Evolutionary conservation across 306 rosid species (phyloP).

Genomic region (Astragalus glycyphyllos): DNA sequence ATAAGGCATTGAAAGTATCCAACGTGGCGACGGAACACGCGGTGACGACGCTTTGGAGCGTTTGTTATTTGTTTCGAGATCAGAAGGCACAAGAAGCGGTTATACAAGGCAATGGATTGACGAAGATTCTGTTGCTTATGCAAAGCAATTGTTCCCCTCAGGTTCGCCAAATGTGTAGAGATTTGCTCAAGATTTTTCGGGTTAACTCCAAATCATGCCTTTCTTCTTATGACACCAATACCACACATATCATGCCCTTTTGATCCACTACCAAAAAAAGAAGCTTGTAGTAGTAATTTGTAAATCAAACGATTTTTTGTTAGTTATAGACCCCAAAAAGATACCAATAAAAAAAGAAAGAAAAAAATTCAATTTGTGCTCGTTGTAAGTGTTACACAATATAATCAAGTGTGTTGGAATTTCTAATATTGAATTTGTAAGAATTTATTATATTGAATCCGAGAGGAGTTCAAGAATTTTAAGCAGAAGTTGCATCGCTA

Average conservation of each 20-base stretch:
- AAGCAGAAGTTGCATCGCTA: not conserved
- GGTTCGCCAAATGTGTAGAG: constrained; percentile 75
- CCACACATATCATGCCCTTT: constrained; percentile 90
- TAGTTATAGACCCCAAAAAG: constrained; percentile 35
- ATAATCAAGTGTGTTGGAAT: not conserved
- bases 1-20: constrained; percentile 69
- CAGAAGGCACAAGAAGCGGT: constrained; percentile 66
- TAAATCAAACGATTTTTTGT: constrained; percentile 62
- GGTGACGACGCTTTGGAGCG: constrained; percentile 80
- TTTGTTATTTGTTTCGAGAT: constrained; percentile 70
- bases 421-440: not conserved
- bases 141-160: constrained; percentile 79
- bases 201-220: constrained; percentile 64
- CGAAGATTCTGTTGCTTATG: constrained; percentile 76
- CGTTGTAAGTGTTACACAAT: too few relatives aligned
- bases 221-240: constrained; percentile 70
- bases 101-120: constrained; percentile 64
- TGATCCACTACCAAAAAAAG: constrained; percentile 15
- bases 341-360: not conserved
- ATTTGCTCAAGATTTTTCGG: constrained; percentile 77
- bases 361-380: too few relatives aligned
- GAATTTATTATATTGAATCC: not conserved
- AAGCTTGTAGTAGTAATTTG: not conserved
- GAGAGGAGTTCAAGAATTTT: not conserved
- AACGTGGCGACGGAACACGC: constrained; percentile 74